phyloP scores from a whole-genome alignment of 116 monocot species.

The Trichopus zeylanicus region DNA sequence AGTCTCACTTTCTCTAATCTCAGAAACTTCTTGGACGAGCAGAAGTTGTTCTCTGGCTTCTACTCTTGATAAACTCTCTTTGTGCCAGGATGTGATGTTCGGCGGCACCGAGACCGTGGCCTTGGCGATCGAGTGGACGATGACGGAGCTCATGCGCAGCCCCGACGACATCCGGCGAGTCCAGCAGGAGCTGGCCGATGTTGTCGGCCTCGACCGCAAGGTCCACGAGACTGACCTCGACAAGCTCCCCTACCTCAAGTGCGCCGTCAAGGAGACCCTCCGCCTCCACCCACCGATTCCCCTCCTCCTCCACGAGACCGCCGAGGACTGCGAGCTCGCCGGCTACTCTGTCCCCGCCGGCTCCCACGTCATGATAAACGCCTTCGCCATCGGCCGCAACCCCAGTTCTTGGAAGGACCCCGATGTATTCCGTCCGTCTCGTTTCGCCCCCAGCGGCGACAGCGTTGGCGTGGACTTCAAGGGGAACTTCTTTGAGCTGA shows the following conservation, averaged over 20 bases:
- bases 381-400: conserved; percentile 35
- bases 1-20: too few species aligned
- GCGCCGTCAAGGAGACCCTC: conserved; percentile 31
- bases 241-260: conserved; percentile 22
- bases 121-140: conserved; percentile 34
- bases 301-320: conserved; percentile 35
- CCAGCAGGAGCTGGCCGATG: conserved; percentile 21
- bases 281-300: conserved; percentile 43
- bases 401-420: conserved; percentile 20
- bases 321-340: conserved; percentile 17
- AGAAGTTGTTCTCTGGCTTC: neutral
- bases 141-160: conserved; percentile 29
- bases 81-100: conserved; percentile 31
- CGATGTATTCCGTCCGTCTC: conserved; percentile 16
- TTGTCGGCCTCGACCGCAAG: conserved; percentile 20
- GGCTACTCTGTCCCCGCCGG: conserved; percentile 23
- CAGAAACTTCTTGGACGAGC: too few species aligned
- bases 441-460: conserved; percentile 17
- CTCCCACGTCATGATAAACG: conserved; percentile 31
- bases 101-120: conserved; percentile 41
- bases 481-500: conserved; percentile 33
- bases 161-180: conserved; percentile 17
- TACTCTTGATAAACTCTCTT: neutral
- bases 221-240: conserved; percentile 29
- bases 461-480: conserved; percentile 20